Percentiles rank a stretch among this genome's conserved stretches.
These are phyloP conservation scores for Phialophora tarda DNA, from an alignment of 2,329 filamentous ascomycete species.

Conservation along the genomic window DNA sequence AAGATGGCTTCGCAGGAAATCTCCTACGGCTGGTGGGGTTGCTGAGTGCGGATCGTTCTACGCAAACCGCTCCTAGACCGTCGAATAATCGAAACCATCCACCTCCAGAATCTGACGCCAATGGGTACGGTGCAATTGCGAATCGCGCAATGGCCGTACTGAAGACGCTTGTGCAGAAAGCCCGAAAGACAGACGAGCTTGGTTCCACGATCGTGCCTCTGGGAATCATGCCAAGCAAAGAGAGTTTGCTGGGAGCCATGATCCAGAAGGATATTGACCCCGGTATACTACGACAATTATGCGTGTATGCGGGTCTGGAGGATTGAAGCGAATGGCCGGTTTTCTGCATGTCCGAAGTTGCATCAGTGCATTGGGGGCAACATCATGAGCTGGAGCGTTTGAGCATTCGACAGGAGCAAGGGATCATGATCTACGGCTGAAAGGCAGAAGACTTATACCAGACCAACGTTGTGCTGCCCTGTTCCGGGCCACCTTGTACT, in stretches of 20 bases:
- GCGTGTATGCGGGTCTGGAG: conserved; percentile 65
- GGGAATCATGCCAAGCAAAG: conserved; percentile 68
- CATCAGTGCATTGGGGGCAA: conserved; percentile 1
- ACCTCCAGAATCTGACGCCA: conserved; percentile 48
- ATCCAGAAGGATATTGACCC: conserved; percentile 70
- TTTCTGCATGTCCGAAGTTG: conserved; percentile 6
- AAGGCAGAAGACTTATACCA: conserved; percentile 6
- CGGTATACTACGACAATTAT: conserved; percentile 69
- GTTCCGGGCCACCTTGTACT: conserved; percentile 12
- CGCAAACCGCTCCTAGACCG: conserved; percentile 48
- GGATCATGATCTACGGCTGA: background rate
- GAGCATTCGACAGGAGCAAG: conserved; percentile 6
- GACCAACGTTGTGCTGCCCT: conserved; percentile 2
- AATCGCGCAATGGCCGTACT: conserved; percentile 71
- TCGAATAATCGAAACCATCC: conserved; percentile 44
- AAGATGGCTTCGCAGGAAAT: conserved; percentile 82
- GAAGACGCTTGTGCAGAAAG: conserved; percentile 71
- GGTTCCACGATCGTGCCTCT: conserved; percentile 61
- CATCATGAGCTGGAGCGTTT: conserved; percentile 6
- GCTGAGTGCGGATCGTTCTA: conserved; percentile 62
- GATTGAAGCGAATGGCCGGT: conserved; percentile 37
- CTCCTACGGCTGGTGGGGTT: conserved; percentile 76
- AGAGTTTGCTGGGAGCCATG: conserved; percentile 70
- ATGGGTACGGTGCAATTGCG: conserved; percentile 61
- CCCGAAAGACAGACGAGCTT: conserved; percentile 60